Evolutionary conservation across 2,329 filamentous ascomycete genomes (phyloP).

Genomic region (Apiospora saccharicola): DNA sequence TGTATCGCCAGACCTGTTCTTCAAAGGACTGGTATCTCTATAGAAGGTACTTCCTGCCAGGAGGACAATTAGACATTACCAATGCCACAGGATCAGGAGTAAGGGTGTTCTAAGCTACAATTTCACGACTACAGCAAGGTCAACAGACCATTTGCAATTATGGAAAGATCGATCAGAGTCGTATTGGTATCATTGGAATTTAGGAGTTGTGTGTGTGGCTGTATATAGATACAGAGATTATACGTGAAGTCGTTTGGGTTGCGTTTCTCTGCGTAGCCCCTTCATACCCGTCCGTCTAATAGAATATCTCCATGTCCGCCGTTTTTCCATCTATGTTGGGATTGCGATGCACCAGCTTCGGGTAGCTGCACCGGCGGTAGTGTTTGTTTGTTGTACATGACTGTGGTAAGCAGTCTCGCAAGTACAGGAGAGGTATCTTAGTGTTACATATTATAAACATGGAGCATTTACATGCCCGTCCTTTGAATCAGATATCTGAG

Average conservation of each 20-base stretch:
- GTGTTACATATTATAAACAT: conserved; percentile 12
- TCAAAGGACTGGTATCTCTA: conserved; percentile 73
- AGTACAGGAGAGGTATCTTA: conserved; percentile 20
- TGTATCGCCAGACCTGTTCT: conserved; percentile 61
- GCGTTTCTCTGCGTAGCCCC: not conserved
- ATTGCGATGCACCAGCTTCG: not conserved
- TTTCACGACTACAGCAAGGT: not conserved
- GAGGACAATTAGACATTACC: conserved; percentile 73
- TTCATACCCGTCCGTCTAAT: conserved; percentile 4
- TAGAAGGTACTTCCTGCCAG: conserved; percentile 76
- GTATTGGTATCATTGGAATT: conserved; percentile 5
- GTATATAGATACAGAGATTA: not conserved
- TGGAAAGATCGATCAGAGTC: not conserved
- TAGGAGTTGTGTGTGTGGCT: conserved; percentile 4
- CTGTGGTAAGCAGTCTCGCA: not conserved
- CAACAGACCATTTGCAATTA: conserved; percentile 23
- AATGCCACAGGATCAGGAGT: conserved; percentile 42
- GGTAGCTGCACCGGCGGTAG: not conserved
- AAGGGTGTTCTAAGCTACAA: not conserved
- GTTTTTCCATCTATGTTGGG: not conserved
- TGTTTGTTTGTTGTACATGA: conserved; percentile 12
- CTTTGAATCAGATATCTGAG: not conserved
- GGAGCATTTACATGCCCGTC: not conserved
- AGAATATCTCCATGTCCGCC: conserved; percentile 7
- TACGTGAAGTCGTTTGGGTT: not conserved